A percentile compares a stretch with the other conserved stretches of the same genome.
Conservation (phyloP, 345 rosid genomes). For the Zanthoxylum bungeanum region DNA sequence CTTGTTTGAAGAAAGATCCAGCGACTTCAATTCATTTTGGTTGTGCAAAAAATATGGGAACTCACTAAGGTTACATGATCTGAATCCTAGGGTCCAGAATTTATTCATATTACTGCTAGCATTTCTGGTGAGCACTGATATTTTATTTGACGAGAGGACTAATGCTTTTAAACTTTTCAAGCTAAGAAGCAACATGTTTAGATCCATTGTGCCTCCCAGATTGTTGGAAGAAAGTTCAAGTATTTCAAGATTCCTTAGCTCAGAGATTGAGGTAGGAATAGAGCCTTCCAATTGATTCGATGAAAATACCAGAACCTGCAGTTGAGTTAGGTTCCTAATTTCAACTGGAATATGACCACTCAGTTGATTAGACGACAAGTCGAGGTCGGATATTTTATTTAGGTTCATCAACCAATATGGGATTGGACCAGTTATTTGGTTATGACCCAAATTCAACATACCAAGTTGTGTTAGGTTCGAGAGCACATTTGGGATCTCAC, state of each 20-base stretch:
- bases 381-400: background rate
- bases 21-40: background rate
- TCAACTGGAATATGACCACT: background rate
- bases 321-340: background rate
- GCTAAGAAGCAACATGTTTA: conserved; percentile 1
- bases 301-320: background rate
- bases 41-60: conserved; percentile 21
- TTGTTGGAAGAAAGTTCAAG: background rate
- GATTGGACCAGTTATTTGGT: conserved; percentile 15
- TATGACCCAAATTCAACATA: background rate
- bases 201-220: conserved; percentile 9
- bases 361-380: background rate
- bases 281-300: conserved; percentile 8
- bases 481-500: conserved; percentile 1
- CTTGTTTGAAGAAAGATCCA: conserved; percentile 22
- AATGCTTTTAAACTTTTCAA: background rate
- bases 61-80: conserved; percentile 11
- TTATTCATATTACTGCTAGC: too few species aligned
- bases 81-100: too few species aligned
- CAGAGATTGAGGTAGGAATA: conserved; percentile 13
- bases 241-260: background rate
- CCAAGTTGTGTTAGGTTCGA: conserved; percentile 8
- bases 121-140: background rate
- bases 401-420: conserved; percentile 13
- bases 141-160: conserved; percentile 14